Conservation (phyloP, 2,329 filamentous ascomycete species). For the Aureobasidium sp. region DNA sequence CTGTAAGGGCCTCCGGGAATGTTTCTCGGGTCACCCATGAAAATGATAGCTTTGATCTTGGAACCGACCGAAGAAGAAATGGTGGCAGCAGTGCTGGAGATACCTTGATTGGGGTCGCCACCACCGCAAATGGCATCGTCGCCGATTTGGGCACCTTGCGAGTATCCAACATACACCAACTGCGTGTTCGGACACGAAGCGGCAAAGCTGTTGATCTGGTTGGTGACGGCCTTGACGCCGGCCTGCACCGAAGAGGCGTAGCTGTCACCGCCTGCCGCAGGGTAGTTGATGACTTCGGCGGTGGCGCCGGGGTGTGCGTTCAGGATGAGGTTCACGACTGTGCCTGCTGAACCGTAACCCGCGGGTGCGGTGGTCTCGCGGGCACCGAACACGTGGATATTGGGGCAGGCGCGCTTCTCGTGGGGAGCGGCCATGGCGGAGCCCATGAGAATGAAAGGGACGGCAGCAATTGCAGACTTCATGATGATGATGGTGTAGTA, state of each 20-base stretch:
- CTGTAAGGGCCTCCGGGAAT: slow-evolving; percentile 51
- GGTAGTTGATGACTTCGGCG: slow-evolving; percentile 38
- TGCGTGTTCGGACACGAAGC: slow-evolving; percentile 50
- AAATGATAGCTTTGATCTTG: slow-evolving; percentile 25
- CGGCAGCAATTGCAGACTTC: neutral
- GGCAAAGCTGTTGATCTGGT: slow-evolving; percentile 53
- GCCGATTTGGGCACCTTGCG: slow-evolving; percentile 58
- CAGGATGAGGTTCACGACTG: slow-evolving; percentile 36
- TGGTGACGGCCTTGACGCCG: slow-evolving; percentile 53
- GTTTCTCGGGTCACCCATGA: slow-evolving; percentile 46
- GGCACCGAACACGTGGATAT: slow-evolving; percentile 40
- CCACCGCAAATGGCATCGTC: slow-evolving; percentile 57
- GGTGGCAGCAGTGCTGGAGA: slow-evolving; percentile 37
- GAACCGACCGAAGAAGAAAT: slow-evolving; percentile 34
- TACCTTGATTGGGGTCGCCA: slow-evolving; percentile 41
- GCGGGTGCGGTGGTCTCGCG: slow-evolving; percentile 37
- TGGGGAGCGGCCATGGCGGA: slow-evolving; percentile 30
- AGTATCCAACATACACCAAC: slow-evolving; percentile 57
- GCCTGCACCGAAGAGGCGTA: slow-evolving; percentile 54
- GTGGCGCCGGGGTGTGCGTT: slow-evolving; percentile 35
- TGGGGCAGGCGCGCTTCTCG: slow-evolving; percentile 35
- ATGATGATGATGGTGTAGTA: neutral
- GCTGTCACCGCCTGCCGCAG: slow-evolving; percentile 55
- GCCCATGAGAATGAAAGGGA: slow-evolving; percentile 10
- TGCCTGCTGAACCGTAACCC: slow-evolving; percentile 36